Evolutionary conservation across 2,329 filamentous ascomycete species (phyloP), one percentile per base, ranked within the genome.

Genomic region (Paramyrothecium sp.): DNA sequence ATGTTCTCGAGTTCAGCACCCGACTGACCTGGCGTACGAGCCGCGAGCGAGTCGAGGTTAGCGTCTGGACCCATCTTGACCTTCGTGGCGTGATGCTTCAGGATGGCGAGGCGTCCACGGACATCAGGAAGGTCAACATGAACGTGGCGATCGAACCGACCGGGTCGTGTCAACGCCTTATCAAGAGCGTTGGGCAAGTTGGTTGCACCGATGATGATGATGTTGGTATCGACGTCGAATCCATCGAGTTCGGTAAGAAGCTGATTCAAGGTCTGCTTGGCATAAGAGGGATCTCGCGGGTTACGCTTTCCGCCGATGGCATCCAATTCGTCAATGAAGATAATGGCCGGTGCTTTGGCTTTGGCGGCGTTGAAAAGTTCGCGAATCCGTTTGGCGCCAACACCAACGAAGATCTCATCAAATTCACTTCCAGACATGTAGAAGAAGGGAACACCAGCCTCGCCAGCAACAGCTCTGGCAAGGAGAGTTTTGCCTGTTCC

Each of bases 351-450:
- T 3, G 92, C 88, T 78, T 98, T 97, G 62, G 81, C 74, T 64
- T 92, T 91, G 62, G 94, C 94, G 56, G 90, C 87, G 50, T 81
- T 78, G 73, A 97, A 96, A n/a, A 97, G 84, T 61, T 97, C 95
- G 58, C 95, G 91, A 52, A 99, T 94, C 69, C 95, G 90, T 81
- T 99, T 97, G 50, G 92, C 92, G 70, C 93, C 92, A 55, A 99
- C 95, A 70, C 95, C 95, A 38, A 99, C 96, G 69, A 97, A 99
- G 54, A 99, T 89, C 75, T 99, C 95, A 69, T 99, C 95, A 70
- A 99, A 99, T 73, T 99, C 95, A 58, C 92, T 96, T 53, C 95
- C 95, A 69, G 95, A 99, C 94, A 99, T 98, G 83, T 97, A 99
- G 82, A 98, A 99, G 82, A 99, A 99, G 1, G 95, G 95, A 19